Evolutionary conservation across 805 yeast species (phyloP).

Genomic region (Ogataea corticis): DNA sequence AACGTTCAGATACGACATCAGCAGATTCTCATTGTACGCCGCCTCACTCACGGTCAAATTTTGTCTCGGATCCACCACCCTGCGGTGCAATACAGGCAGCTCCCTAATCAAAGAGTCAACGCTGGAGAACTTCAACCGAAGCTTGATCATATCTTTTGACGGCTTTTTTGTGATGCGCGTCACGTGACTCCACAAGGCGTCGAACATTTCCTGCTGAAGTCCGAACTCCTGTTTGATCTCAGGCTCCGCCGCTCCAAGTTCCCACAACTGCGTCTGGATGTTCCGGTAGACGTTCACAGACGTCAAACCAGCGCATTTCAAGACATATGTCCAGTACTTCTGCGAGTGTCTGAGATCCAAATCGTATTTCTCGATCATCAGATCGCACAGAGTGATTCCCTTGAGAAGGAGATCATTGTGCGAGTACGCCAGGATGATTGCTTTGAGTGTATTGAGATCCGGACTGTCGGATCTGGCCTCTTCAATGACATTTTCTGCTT

Average conservation of each 20-base stretch:
- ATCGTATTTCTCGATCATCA: slow-evolving; percentile 25
- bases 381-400: slow-evolving; percentile 29
- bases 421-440: slow-evolving; percentile 32
- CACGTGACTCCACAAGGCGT: slow-evolving; percentile 27
- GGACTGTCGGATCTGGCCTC: slow-evolving; percentile 26
- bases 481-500: slow-evolving; percentile 3
- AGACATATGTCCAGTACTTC: slow-evolving; percentile 29
- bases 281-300: slow-evolving; percentile 23
- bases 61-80: slow-evolving; percentile 8
- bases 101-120: slow-evolving; percentile 24
- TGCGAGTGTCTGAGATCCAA: slow-evolving; percentile 21
- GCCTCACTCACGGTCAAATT: slow-evolving; percentile 20
- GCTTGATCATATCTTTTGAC: slow-evolving; percentile 22
- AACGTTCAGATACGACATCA: slow-evolving; percentile 22
- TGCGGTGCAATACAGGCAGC: slow-evolving; percentile 23
- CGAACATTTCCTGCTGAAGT: slow-evolving; percentile 25
- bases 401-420: slow-evolving; percentile 30
- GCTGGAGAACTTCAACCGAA: slow-evolving; percentile 25
- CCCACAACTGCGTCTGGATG: slow-evolving; percentile 20
- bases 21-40: slow-evolving; percentile 21
- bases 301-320: slow-evolving; percentile 28
- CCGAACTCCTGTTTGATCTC: slow-evolving; percentile 12
- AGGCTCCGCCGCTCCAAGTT: slow-evolving; percentile 12
- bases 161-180: slow-evolving; percentile 16
- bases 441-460: slow-evolving; percentile 22